Percentiles rank a stretch among this genome's conserved stretches.
Conservation (phyloP, 2,329 filamentous ascomycete species). For the Xylariaceae sp. region DNA sequence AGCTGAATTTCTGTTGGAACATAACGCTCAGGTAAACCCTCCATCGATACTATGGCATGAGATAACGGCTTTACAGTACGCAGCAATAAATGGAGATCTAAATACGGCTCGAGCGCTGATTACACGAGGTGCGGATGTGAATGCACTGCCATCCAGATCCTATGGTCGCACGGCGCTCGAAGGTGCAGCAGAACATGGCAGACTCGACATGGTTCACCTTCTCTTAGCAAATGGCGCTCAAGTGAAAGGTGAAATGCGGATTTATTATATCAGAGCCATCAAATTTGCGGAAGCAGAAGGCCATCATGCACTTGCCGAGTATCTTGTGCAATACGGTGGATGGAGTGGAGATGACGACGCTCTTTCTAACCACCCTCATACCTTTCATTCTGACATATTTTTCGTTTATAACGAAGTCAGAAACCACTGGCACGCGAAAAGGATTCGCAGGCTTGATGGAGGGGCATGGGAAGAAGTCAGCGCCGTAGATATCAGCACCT, state of each 20-base stretch:
- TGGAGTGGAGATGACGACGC: slow-evolving; percentile 5
- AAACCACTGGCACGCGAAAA: too few species aligned
- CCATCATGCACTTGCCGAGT: not conserved
- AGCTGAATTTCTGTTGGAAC: not conserved
- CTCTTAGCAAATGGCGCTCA: slow-evolving; percentile 7
- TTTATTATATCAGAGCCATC: slow-evolving; percentile 9
- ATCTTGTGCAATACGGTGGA: not conserved
- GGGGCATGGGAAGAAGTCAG: too few species aligned
- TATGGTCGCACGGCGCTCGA: slow-evolving; percentile 5
- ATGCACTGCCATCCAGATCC: not conserved
- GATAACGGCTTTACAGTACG: not conserved
- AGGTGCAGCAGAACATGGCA: slow-evolving; percentile 7
- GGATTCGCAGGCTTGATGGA: too few species aligned
- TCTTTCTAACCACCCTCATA: not conserved
- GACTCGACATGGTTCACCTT: slow-evolving; percentile 8
- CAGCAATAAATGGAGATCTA: not conserved
- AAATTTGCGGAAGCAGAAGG: not conserved
- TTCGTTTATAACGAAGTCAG: too few species aligned
- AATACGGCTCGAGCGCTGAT: not conserved
- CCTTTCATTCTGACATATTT: not conserved
- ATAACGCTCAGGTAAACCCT: not conserved
- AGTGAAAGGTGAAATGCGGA: not conserved
- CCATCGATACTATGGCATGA: not conserved
- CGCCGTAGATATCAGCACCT: too few species aligned
- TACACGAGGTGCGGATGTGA: slow-evolving; percentile 4